Base-by-base conservation (phyloP, 352 stramenopile genomes). In the Globisporangium paddicum region DNA sequence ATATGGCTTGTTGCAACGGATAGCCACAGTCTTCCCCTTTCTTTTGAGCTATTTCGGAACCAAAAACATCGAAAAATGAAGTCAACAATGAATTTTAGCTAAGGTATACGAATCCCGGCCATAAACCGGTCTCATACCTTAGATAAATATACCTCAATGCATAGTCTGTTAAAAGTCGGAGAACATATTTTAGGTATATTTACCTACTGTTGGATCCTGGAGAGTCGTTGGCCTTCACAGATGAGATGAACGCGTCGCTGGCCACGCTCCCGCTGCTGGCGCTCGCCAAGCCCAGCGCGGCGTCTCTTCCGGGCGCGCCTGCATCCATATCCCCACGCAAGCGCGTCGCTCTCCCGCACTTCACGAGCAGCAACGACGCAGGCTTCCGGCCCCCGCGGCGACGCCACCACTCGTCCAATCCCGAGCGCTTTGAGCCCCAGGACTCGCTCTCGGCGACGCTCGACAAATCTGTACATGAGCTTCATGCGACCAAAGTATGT, bases 391-490 rank as follows among this genome's bases (percentile, higher is more conserved):
- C 42, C 14, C 59, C 59, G 9, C 59, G 35, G 4, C 51, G 51
- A 2, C 59, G 32, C 19, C 55, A 67, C 28, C 32, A 62, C 54
- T 42, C 32, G 8, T 49, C 54, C 18, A 61, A 67, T 38, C 48
- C 55, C 14, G 48, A 69, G 11, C 54, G 44, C 8, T 55, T 44
- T 21, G 66, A 75, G 30, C 34, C 65, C 0, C 48, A 75, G 40
- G 64, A 81, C 25, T 58, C 58, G 54, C 35, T 42, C 41, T 66
- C 62, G 26, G 63, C 62, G 2, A 47, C 64, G 9, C 21, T 81
- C 1, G 67, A 76, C 38, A 75, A 67, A 42, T 60, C 67, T 0
- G 58, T 71, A 2, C 50, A 63, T 8, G 50, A 68, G 19, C 59
- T 78, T 14, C 62, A 62, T 9, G 51, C 56, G 3, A 21, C 55